phyloP scores from a whole-genome alignment of 2,329 filamentous ascomycete genomes.

The Cryphonectria nitschkei region DNA sequence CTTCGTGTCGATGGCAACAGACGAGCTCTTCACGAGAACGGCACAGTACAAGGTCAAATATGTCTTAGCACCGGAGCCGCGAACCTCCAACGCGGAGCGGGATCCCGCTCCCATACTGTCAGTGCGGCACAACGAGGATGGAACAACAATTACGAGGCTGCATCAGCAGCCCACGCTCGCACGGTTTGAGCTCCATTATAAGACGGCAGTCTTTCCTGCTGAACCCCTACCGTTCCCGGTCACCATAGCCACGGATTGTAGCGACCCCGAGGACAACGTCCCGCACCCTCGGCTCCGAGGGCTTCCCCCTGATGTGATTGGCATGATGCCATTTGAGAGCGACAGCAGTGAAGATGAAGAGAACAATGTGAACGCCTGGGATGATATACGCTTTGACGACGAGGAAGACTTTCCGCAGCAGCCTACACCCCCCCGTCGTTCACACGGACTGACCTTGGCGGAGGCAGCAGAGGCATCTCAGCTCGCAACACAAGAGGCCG shows the following conservation, averaged over 20 bases:
- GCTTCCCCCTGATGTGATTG: slow-evolving; percentile 56
- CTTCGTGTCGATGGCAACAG: slow-evolving; percentile 83
- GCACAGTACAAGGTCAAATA: slow-evolving; percentile 77
- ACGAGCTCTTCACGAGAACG: slow-evolving; percentile 74
- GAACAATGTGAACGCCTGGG: slow-evolving; percentile 35
- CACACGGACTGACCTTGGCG: slow-evolving; percentile 39
- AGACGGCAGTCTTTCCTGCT: slow-evolving; percentile 27
- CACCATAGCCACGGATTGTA: slow-evolving; percentile 54
- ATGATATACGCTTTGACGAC: slow-evolving; percentile 36
- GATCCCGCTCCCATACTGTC: slow-evolving; percentile 48
- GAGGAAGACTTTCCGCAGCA: slow-evolving; percentile 32
- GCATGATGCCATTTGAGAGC: slow-evolving; percentile 59
- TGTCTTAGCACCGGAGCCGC: slow-evolving; percentile 37
- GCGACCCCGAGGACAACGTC: slow-evolving; percentile 59
- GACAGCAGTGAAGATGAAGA: slow-evolving; percentile 46
- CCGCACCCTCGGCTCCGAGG: slow-evolving; percentile 35
- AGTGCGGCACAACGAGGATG: slow-evolving; percentile 56
- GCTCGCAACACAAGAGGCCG: slow-evolving; percentile 59
- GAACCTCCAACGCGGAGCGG: slow-evolving; percentile 31
- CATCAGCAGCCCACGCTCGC: slow-evolving; percentile 45
- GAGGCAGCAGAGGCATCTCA: slow-evolving; percentile 53
- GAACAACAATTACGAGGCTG: slow-evolving; percentile 49
- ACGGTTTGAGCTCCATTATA: slow-evolving; percentile 45
- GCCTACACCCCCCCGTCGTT: slow-evolving; percentile 32
- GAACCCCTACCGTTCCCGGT: slow-evolving; percentile 24